Evolutionary conservation across 148 eudicot species (phyloP).

Genomic region (Nepenthes gracilis): DNA sequence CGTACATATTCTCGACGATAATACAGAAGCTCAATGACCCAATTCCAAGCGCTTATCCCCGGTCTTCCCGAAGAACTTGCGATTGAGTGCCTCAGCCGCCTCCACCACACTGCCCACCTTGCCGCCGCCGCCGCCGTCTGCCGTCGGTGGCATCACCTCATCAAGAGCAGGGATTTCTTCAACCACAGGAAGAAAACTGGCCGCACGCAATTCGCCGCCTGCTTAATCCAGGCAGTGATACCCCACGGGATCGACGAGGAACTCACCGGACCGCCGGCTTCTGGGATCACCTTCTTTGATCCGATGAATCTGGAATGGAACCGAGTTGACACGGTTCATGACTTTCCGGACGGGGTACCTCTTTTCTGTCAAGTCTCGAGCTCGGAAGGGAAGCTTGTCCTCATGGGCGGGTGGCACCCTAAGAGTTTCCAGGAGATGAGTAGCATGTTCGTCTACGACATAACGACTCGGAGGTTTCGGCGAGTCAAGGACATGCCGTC

Average conservation of each 20-base stretch:
- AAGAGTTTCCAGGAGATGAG: slow-evolving; percentile 36
- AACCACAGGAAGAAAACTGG: slow-evolving; percentile 35
- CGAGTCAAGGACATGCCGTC: slow-evolving; percentile 49
- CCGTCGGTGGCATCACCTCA: slow-evolving; percentile 42
- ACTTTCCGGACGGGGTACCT: slow-evolving; percentile 50
- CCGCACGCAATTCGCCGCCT: slow-evolving; percentile 32
- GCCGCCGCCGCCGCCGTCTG: slow-evolving; percentile 41
- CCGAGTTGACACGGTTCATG: slow-evolving; percentile 41
- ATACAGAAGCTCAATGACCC: not conserved
- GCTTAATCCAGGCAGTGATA: slow-evolving; percentile 34
- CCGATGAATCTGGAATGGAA: slow-evolving; percentile 31
- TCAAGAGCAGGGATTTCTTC: slow-evolving; percentile 32
- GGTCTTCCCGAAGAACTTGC: slow-evolving; percentile 63
- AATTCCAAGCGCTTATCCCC: slow-evolving; percentile 42
- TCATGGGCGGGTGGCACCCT: slow-evolving; percentile 79
- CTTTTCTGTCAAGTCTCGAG: slow-evolving; percentile 56
- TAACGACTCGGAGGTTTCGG: slow-evolving; percentile 38
- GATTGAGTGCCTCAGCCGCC: slow-evolving; percentile 47
- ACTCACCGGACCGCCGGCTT: slow-evolving; percentile 21
- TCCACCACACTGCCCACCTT: slow-evolving; percentile 31
- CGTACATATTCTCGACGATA: no score
- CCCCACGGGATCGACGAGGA: slow-evolving; percentile 2
- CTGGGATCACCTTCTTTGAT: slow-evolving; percentile 45
- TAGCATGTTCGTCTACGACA: slow-evolving; percentile 54
- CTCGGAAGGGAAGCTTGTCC: slow-evolving; percentile 49